Percentiles rank a stretch among this genome's conserved stretches.
phyloP scores from a whole-genome alignment of 1,284 basidiomycete genomes.

The Pyrrhoderma noxium region DNA sequence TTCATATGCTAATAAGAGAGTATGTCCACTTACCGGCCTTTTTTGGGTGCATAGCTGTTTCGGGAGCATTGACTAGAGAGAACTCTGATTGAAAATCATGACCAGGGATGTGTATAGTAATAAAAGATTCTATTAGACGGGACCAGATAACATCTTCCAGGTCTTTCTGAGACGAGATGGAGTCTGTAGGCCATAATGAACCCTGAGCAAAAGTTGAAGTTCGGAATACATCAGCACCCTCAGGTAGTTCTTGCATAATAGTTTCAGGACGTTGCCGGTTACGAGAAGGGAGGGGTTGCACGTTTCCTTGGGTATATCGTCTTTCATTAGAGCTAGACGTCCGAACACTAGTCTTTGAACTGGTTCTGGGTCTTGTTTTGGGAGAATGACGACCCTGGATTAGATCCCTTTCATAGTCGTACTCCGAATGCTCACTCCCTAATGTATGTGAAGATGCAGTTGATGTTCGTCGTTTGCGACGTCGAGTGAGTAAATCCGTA shows the following conservation, averaged over 20 bases:
- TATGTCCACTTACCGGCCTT: too few species aligned
- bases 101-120: slow-evolving; percentile 44
- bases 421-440: slow-evolving; percentile 41
- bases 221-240: background rate
- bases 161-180: slow-evolving; percentile 52
- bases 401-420: slow-evolving; percentile 24
- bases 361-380: slow-evolving; percentile 22
- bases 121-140: slow-evolving; percentile 75
- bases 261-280: slow-evolving; percentile 4
- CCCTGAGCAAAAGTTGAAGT: slow-evolving; percentile 23
- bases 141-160: slow-evolving; percentile 63
- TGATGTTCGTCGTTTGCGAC: slow-evolving; percentile 56
- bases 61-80: background rate
- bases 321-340: background rate
- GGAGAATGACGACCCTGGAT: background rate
- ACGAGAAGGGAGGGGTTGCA: background rate
- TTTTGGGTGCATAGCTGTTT: too few species aligned
- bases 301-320: background rate
- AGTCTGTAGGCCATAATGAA: slow-evolving; percentile 26
- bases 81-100: slow-evolving; percentile 10
- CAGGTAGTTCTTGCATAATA: slow-evolving; percentile 3
- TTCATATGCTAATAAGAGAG: too few species aligned
- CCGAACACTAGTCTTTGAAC: slow-evolving; percentile 29
- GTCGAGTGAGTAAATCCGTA: slow-evolving; percentile 54
- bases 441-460: slow-evolving; percentile 46